Evolutionary conservation across 1,139 yeast genomes (phyloP).

Genomic region (Suhomyces terraborum): DNA sequence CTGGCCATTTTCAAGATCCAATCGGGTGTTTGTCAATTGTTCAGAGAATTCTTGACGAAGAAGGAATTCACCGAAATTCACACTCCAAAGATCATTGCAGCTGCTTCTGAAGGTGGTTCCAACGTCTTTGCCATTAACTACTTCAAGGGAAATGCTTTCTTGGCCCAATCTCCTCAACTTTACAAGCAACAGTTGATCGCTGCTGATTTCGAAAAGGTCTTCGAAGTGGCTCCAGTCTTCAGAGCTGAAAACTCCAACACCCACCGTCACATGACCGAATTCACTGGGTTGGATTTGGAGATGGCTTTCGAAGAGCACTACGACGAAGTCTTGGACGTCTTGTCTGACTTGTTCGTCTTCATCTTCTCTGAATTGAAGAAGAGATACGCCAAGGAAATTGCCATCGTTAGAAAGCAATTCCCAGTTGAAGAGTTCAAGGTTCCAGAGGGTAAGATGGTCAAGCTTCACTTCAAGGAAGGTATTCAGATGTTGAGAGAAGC

Average conservation of each 20-base stretch:
- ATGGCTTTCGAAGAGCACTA: slow-evolving; percentile 98
- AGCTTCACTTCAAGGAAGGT: slow-evolving; percentile 88
- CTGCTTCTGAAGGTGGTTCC: slow-evolving; percentile 97
- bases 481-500: slow-evolving; percentile 79
- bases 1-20: slow-evolving; percentile 96
- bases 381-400: slow-evolving; percentile 83
- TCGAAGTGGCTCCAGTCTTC: slow-evolving; percentile 96
- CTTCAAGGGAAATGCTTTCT: slow-evolving; percentile 87
- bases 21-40: slow-evolving; percentile 83
- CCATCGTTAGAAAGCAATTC: slow-evolving; percentile 86
- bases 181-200: slow-evolving; percentile 98
- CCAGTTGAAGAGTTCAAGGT: slow-evolving; percentile 97
- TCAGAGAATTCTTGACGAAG: slow-evolving; percentile 78
- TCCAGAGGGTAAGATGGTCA: slow-evolving; percentile 91
- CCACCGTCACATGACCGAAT: slow-evolving; percentile 99
- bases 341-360: slow-evolving; percentile 84
- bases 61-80: slow-evolving; percentile 86
- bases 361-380: slow-evolving; percentile 80
- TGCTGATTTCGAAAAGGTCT: slow-evolving; percentile 94
- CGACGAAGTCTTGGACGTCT: slow-evolving; percentile 85
- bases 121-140: slow-evolving; percentile 92
- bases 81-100: slow-evolving; percentile 92
- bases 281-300: slow-evolving; percentile 95
- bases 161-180: slow-evolving; percentile 98
- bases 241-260: slow-evolving; percentile 99